Conservation (phyloP, 164 flowering plant genomes). For the Buxus sempervirens region DNA sequence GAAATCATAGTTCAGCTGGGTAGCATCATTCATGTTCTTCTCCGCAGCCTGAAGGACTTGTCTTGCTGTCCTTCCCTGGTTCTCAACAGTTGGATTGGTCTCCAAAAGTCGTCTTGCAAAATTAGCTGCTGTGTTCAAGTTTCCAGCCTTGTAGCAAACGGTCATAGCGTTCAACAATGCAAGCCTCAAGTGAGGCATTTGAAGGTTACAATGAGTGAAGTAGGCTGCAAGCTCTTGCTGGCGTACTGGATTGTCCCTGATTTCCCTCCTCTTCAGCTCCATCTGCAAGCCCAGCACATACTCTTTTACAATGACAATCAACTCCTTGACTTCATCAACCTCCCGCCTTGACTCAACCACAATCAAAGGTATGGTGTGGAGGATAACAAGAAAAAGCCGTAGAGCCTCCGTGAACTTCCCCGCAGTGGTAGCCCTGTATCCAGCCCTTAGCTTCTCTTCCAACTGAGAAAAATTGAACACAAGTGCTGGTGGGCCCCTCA, state of each 20-base stretch:
- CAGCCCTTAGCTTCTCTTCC: slow-evolving; percentile 32
- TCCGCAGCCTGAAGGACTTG: slow-evolving; percentile 40
- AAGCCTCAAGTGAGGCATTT: slow-evolving; percentile 39
- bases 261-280: slow-evolving; percentile 40
- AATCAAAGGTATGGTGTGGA: slow-evolving; percentile 42
- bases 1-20: slow-evolving; percentile 46
- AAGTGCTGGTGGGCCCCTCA: slow-evolving; percentile 37
- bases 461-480: slow-evolving; percentile 28
- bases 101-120: slow-evolving; percentile 44
- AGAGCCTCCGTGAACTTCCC: slow-evolving; percentile 34
- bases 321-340: slow-evolving; percentile 50
- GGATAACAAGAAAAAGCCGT: slow-evolving; percentile 28
- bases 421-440: slow-evolving; percentile 30
- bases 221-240: slow-evolving; percentile 55
- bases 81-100: slow-evolving; percentile 37
- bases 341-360: slow-evolving; percentile 50
- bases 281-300: slow-evolving; percentile 42
- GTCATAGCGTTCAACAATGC: slow-evolving; percentile 44
- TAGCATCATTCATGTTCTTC: slow-evolving; percentile 38
- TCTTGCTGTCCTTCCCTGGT: slow-evolving; percentile 35
- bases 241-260: slow-evolving; percentile 33
- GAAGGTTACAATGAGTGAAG: slow-evolving; percentile 52
- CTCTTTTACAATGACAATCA: slow-evolving; percentile 36
- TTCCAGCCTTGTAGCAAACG: slow-evolving; percentile 37
- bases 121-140: slow-evolving; percentile 36